Base-by-base conservation (phyloP, 108 stramenopile species). In the Mediolabrus comicus region DNA sequence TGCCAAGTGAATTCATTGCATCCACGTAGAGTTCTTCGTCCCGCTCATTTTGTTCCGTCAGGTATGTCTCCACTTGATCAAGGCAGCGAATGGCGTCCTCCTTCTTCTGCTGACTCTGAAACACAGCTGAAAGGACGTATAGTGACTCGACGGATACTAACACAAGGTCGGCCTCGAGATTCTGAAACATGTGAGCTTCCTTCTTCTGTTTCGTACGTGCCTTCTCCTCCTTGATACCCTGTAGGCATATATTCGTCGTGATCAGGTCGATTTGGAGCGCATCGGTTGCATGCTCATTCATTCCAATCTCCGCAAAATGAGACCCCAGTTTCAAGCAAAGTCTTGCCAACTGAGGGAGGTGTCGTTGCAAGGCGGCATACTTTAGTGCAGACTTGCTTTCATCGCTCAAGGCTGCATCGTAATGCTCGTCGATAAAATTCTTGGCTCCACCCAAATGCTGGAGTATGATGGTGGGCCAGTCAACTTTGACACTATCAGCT, bases 291-390 rank as follows among this genome's bases (percentile, higher is more conserved):
- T 63, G 32, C 0, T 60, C 71, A 41, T 41, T 54, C 17, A 72
- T 17, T 2, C 35, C 52, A 22, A 77, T 57, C 31, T 77, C 71
- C 11, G 61, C 59, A 11, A 75, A 73, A 24, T 67, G 80, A 13
- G 60, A 59, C 22, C 80, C 80, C 3, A 77, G 80, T 75, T 81
- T 29, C 3, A 61, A 80, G 49, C 79, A 76, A 26, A 81, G 41
- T 19, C 75, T 34, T n/a, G 80, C 80, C 29, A 81, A 56, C 29
- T 65, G 43, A 3, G 80, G 80, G 2, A 81, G 59, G 32, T 60
- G 77, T 8, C 65, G 43, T 46, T 77, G 80, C 10, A 72, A 39
- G n/a, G 68, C 59, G 6, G 65, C 74, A 32, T 71, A 59, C 29
- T 71, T 67, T 16, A 67, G 36, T 12, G 31, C 17, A 13, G 74